A percentile compares a stretch with the other conserved stretches of the same genome.
phyloP scores from a whole-genome alignment of 2,329 filamentous ascomycete species.

The Hortaea werneckii region DNA sequence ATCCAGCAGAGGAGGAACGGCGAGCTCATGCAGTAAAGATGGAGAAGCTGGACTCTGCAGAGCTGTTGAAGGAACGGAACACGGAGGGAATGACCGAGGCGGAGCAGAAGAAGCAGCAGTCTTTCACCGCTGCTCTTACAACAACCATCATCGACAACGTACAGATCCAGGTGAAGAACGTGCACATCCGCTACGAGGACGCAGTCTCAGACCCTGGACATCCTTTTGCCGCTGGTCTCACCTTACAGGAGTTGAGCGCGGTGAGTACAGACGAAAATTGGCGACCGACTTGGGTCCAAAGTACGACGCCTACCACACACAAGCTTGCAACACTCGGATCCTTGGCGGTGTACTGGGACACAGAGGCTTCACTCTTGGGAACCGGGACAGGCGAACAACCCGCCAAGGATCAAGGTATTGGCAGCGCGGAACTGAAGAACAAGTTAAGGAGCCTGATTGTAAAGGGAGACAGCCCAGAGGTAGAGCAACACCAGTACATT shows the following conservation, averaged over 20 bases:
- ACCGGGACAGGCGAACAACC: slow-evolving; percentile 64
- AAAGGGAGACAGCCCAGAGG: slow-evolving; percentile 49
- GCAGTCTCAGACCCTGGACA: slow-evolving; percentile 90
- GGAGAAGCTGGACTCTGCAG: slow-evolving; percentile 94
- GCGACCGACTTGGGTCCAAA: slow-evolving; percentile 92
- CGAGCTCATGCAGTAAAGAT: slow-evolving; percentile 89
- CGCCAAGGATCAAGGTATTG: slow-evolving; percentile 49
- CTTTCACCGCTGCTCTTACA: slow-evolving; percentile 87
- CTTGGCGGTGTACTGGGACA: slow-evolving; percentile 96
- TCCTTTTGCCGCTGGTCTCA: slow-evolving; percentile 86
- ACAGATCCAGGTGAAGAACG: slow-evolving; percentile 95
- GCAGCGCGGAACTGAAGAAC: slow-evolving; percentile 66
- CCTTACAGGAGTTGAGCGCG: slow-evolving; percentile 90
- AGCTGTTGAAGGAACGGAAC: slow-evolving; percentile 83
- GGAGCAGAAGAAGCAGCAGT: slow-evolving; percentile 95
- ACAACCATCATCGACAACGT: slow-evolving; percentile 98
- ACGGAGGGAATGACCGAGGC: slow-evolving; percentile 89
- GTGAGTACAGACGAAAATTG: slow-evolving; percentile 92
- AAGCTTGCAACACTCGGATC: slow-evolving; percentile 88
- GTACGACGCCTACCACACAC: slow-evolving; percentile 71
- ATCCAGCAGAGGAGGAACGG: slow-evolving; percentile 82
- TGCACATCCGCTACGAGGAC: slow-evolving; percentile 96
- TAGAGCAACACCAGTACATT: slow-evolving; percentile 74
- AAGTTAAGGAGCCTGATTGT: slow-evolving; percentile 73
- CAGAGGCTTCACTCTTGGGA: slow-evolving; percentile 74